A percentile compares a stretch with the other conserved stretches of the same genome.
Conservation (phyloP, 805 yeast species). For the Schwanniomyces pseudopolymorphus region DNA sequence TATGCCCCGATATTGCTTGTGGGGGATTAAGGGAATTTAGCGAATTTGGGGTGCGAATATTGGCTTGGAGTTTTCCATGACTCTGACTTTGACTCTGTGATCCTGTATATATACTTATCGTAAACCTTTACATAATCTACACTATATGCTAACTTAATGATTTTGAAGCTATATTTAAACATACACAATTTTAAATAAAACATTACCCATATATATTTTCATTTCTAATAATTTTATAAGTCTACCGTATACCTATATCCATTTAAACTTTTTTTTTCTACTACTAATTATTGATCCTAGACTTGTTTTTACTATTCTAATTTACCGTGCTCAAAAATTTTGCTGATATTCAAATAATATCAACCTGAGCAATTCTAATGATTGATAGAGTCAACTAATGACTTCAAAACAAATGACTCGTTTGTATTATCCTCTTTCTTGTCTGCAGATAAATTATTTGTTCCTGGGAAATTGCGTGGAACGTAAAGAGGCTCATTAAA, state of each 20-base stretch:
- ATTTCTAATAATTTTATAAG: background rate
- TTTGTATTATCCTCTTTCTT: slow-evolving; percentile 4
- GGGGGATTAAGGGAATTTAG: no score
- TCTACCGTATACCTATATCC: background rate
- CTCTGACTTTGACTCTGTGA: no score
- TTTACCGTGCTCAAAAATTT: background rate
- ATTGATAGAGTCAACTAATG: slow-evolving; percentile 42
- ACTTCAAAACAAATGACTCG: slow-evolving; percentile 34
- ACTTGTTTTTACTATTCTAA: background rate
- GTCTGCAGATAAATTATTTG: slow-evolving; percentile 2
- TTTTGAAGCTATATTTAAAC: background rate
- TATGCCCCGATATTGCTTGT: no score
- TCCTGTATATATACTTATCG: no score
- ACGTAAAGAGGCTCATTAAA: slow-evolving; percentile 4
- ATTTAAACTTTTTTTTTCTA: background rate
- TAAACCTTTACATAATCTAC: no score
- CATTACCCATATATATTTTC: background rate
- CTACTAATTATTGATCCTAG: background rate
- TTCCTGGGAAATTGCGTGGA: slow-evolving; percentile 9
- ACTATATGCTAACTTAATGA: no score
- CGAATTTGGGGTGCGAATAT: no score
- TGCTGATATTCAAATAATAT: background rate
- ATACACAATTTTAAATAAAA: background rate
- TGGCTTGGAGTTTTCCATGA: background rate
- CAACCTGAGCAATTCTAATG: slow-evolving; percentile 13